Conservation (phyloP, 2,329 filamentous ascomycete genomes). For the Alternaria sp. region DNA sequence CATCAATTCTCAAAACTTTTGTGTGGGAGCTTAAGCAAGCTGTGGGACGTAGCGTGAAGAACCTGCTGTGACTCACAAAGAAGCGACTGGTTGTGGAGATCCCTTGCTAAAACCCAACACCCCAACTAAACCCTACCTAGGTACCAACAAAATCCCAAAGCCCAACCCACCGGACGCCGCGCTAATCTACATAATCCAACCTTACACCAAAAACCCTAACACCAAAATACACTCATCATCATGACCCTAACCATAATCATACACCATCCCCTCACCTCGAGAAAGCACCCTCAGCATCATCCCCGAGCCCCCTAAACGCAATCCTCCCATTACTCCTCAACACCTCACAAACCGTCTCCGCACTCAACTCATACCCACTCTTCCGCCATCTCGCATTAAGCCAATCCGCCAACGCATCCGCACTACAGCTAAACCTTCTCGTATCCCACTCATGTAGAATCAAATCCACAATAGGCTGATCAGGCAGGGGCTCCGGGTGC, state of each 20-base stretch:
- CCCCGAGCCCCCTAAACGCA: conserved; percentile 45
- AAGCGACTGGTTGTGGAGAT: neutral
- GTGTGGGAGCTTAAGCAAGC: neutral
- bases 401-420: conserved; percentile 45
- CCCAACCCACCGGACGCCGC: neutral
- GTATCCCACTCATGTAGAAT: conserved; percentile 47
- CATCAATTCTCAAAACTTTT: no score
- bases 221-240: neutral
- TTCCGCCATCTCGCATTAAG: conserved; percentile 44
- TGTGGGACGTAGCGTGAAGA: neutral
- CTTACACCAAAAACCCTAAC: neutral
- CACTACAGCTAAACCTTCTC: conserved; percentile 37
- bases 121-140: neutral
- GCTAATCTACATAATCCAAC: neutral
- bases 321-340: conserved; percentile 43
- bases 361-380: conserved; percentile 43
- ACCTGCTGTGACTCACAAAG: neutral
- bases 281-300: conserved; percentile 44
- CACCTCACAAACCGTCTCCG: conserved; percentile 46
- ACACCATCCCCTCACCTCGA: conserved; percentile 12
- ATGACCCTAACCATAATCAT: neutral
- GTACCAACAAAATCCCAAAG: neutral
- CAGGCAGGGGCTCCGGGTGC: conserved; percentile 35
- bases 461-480: conserved; percentile 42
- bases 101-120: neutral